phyloP scores from a whole-genome alignment of 176 grass and related monocot genomes.

The Ananas comosus region DNA sequence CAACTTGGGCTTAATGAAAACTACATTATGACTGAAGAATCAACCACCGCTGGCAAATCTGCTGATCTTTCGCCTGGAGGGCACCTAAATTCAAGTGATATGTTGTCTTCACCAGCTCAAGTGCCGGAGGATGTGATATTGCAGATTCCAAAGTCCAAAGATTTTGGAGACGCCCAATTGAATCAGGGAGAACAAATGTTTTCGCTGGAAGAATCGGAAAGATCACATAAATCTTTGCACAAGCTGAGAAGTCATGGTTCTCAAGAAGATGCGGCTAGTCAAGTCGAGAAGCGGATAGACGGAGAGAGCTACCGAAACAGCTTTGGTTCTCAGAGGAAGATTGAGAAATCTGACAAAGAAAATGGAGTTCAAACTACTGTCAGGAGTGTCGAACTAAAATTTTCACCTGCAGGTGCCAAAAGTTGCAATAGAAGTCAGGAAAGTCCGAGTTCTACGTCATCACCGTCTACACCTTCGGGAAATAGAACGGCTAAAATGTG shows the following conservation, averaged over 20 bases:
- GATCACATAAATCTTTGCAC: constrained; percentile 1
- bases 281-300: neutral
- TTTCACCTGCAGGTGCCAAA: no score
- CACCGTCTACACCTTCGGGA: constrained; percentile 23
- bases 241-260: constrained; percentile 16
- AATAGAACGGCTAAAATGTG: constrained; percentile 15
- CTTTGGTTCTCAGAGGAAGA: constrained; percentile 12
- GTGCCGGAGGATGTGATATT: no score
- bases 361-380: neutral
- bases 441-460: constrained; percentile 4
- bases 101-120: neutral
- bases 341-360: constrained; percentile 27
- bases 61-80: neutral
- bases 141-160: no score
- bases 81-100: neutral
- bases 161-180: no score
- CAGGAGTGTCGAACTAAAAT: no score
- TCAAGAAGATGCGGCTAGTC: neutral
- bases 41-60: neutral
- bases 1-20: neutral
- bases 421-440: neutral
- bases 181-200: no score
- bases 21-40: neutral
- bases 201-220: no score
- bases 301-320: constrained; percentile 15